These are phyloP conservation scores for Penicillium antarcticum DNA, from an alignment of 495 filamentous ascomycete genomes.

Conservation along the genomic window DNA sequence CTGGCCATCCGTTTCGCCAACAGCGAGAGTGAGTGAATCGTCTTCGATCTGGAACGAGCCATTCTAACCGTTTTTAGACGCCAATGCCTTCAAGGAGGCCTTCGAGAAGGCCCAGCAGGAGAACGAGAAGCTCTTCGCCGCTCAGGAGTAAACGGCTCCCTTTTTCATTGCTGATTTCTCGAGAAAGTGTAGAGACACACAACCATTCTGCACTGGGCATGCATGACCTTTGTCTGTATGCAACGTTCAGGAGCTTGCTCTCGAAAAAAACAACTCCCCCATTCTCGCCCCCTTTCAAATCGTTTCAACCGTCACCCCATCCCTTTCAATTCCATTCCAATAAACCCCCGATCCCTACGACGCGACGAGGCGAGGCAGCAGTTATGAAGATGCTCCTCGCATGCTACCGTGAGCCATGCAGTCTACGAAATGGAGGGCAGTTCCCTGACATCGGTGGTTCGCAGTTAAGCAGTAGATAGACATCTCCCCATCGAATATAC, in stretches of 20 bases:
- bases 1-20: conserved; percentile 98
- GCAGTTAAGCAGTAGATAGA: conserved; percentile 42
- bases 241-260: conserved; percentile 14
- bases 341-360: conserved; percentile 16
- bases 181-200: conserved; percentile 3
- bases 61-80: conserved; percentile 56
- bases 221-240: conserved; percentile 5
- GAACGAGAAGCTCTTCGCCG: conserved; percentile 77
- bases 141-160: conserved; percentile 37
- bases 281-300: conserved; percentile 11
- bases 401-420: conserved; percentile 28
- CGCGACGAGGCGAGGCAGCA: conserved; percentile 24
- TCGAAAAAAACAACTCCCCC: conserved; percentile 13
- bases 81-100: conserved; percentile 95
- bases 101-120: conserved; percentile 98
- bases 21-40: conserved; percentile 75
- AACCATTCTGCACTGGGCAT: conserved; percentile 6
- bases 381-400: conserved; percentile 31
- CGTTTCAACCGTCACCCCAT: conserved; percentile 10
- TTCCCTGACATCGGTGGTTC: conserved; percentile 21
- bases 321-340: conserved; percentile 6
- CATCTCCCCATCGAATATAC: conserved; percentile 38
- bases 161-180: neutral
- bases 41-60: neutral
- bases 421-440: conserved; percentile 26